Evolutionary conservation across 225 moss, liverwort and hornwort genomes (phyloP), one percentile per base, ranked within the genome.

Genomic region (Pleurozium schreberi): DNA sequence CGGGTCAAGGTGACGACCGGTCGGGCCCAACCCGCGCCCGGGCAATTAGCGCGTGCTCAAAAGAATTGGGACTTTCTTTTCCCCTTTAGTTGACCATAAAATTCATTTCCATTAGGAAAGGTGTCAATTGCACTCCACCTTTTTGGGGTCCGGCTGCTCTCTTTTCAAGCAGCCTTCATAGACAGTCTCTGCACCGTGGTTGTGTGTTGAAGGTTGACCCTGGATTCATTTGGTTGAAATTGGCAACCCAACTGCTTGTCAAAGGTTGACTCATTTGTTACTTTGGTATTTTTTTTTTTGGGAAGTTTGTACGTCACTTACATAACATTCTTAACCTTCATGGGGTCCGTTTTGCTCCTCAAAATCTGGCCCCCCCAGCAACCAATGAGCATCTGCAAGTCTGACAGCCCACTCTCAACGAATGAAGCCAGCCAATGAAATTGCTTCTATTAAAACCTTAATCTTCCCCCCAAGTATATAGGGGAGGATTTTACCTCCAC

Each of bases 141-240:
- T 88, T 89, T 91, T 55, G 49, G 53, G 49, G 66, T n/a, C 63
- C 36, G 18, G 23, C 65, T 81, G 69, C 68, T 61, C 28, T 3
- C 90, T 89, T 90, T 92, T 69, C 85, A 5, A 89, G 88, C 89
- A 81, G 87, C 92, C 89, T 76, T 85, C 45, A 0, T 1, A 43
- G 87, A 88, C 87, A 68, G 80, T 47, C 53, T 77, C 62, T 0
- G 63, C 77, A 15, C 42, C 71, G 80, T 84, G 65, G 80, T 84
- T 85, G 87, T 30, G 87, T 85, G 85, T 92, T 89, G 91, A 92
- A 89, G 85, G 89, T 89, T 87, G 89, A 85, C 79, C 65, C 7
- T 1, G 33, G 28, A 19, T 70, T 64, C 86, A 33, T 63, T 61
- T 27, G 20, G 79, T 91, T 80, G 83, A 79, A 86, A 58, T 83